Evolutionary conservation across 176 grass and related monocot species (phyloP).

Genomic region (Juncus effusus): DNA sequence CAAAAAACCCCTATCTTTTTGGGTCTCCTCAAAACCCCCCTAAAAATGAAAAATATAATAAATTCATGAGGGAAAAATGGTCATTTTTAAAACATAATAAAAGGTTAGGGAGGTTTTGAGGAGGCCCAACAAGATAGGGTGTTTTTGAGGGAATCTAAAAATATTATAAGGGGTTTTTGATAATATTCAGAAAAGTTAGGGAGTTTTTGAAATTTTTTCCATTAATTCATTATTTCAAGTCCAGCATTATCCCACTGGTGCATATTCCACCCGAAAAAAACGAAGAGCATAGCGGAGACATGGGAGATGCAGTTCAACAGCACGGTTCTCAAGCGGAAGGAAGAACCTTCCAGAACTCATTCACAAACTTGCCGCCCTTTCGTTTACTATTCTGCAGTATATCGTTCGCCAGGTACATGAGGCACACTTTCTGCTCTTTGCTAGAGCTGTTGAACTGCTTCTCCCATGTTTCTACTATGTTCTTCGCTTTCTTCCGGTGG

Average conservation of each 20-base stretch:
- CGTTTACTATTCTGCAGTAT: conserved; percentile 98
- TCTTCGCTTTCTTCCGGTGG: conserved; percentile 88
- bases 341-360: conserved; percentile 99
- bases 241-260: conserved; percentile 92
- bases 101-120: no score
- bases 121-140: no score
- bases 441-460: conserved; percentile 64
- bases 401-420: conserved; percentile 94
- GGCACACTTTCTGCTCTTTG: conserved; percentile 67
- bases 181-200: no score
- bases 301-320: conserved; percentile 83
- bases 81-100: no score
- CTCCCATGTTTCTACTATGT: conserved; percentile 89
- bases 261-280: conserved; percentile 86
- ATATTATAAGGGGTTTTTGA: no score
- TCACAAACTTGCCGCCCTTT: conserved; percentile 79
- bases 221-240: neutral
- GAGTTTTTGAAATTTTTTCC: no score
- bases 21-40: no score
- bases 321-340: no score
- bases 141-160: no score
- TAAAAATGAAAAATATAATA: no score
- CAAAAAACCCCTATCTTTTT: no score
- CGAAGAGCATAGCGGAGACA: conserved; percentile 77
- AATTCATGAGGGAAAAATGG: no score